Evolutionary conservation across 192 early-diverging fungal species (phyloP).

Genomic region (Podila horticola): DNA sequence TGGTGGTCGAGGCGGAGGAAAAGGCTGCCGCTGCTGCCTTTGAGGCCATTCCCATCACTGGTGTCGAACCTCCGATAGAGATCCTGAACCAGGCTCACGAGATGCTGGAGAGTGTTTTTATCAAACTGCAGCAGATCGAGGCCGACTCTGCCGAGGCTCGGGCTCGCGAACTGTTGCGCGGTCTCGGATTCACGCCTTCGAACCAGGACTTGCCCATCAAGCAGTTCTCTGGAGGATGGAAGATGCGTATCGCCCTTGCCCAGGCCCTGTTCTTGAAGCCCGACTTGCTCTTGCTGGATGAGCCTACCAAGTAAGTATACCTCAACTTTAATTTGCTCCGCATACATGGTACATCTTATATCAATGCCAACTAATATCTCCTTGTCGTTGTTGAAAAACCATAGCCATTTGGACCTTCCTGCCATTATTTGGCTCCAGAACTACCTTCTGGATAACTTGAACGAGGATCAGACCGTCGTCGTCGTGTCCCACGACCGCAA

Average conservation of each 20-base stretch:
- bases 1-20: conserved; percentile 53
- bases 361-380: background rate
- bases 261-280: conserved; percentile 85
- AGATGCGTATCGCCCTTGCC: conserved; percentile 88
- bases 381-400: background rate
- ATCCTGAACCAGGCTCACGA: conserved; percentile 64
- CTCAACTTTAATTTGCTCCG: background rate
- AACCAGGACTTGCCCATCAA: conserved; percentile 74
- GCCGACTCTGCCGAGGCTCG: conserved; percentile 70
- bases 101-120: conserved; percentile 66
- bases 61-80: conserved; percentile 57
- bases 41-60: conserved; percentile 36
- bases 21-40: conserved; percentile 45
- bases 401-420: conserved; percentile 84
- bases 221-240: conserved; percentile 87
- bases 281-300: conserved; percentile 85
- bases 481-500: conserved; percentile 92
- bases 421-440: conserved; percentile 93
- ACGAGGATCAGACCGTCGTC: conserved; percentile 75
- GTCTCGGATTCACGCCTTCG: conserved; percentile 77
- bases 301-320: conserved; percentile 72
- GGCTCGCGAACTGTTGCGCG: conserved; percentile 75
- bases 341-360: background rate
- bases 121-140: conserved; percentile 70
- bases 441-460: conserved; percentile 71